phyloP scores from a whole-genome alignment of 345 rosid species.

The Pistacia vera region DNA sequence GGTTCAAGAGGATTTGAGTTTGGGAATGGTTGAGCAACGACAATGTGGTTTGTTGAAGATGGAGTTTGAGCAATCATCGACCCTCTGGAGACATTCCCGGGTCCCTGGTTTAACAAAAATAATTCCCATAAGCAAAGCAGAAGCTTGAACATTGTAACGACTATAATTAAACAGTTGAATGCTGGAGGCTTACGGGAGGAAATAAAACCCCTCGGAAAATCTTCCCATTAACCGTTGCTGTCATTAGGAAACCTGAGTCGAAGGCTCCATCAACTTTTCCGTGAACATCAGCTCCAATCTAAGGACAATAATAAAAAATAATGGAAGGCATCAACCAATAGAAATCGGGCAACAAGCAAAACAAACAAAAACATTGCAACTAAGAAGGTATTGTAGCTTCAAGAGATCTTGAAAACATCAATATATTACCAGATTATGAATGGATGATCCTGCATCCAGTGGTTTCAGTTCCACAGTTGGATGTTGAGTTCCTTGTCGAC shows the following conservation, averaged over 20 bases:
- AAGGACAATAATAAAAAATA: not conserved
- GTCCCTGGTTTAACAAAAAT: constrained; percentile 32
- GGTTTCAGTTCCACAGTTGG: constrained; percentile 26
- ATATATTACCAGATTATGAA: constrained; percentile 48
- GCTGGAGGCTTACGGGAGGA: constrained; percentile 50
- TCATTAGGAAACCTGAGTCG: constrained; percentile 68
- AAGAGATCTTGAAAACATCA: not conserved
- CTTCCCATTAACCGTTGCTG: constrained; percentile 67
- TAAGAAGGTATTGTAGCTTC: not conserved
- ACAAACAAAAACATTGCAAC: not conserved
- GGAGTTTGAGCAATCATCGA: constrained; percentile 32
- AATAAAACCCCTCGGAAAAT: constrained; percentile 72
- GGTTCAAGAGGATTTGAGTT: constrained; percentile 23
- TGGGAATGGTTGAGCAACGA: constrained; percentile 22
- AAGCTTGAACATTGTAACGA: not conserved
- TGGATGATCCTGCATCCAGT: constrained; percentile 26
- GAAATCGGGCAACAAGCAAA: not conserved
- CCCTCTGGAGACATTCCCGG: constrained; percentile 27
- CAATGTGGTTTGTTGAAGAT: constrained; percentile 27
- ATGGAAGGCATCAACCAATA: not conserved
- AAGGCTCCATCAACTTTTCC: constrained; percentile 79
- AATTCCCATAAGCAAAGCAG: not conserved
- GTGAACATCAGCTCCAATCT: constrained; percentile 68
- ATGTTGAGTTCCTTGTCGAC: constrained; percentile 31
- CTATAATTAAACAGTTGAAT: not conserved